Base-by-base conservation (phyloP, 192 early-diverging fungal genomes). In the Ambispora gerdemannii region DNA sequence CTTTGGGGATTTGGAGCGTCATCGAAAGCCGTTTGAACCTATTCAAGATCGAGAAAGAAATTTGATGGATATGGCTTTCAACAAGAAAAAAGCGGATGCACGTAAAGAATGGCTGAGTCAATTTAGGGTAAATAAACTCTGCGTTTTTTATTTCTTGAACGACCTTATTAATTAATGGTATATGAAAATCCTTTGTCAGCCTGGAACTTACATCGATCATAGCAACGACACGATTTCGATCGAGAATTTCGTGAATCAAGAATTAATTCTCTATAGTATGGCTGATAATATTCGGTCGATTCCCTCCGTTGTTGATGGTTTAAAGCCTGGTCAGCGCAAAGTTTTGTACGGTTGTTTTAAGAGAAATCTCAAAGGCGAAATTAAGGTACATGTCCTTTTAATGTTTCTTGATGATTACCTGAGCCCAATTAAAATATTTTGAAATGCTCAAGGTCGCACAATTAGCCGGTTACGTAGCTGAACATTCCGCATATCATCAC, bases 251-350 rank as follows among this genome's bases (percentile, higher is more conserved):
- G 91, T 99, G 76, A 97, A 97, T 76, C 87, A 86, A 70, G 97
- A 99, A 77, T 78, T 99, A 31, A 92, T 98, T 62, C 79, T 95
- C 11, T 99, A 96, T 76, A 93, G 92, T 28, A 92, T 95, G 76
- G 93, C 93, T 0, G 97, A 99, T 74, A 97, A 97, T 70, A 81
- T 87, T 25, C 90, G 97, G 22, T 97, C 97, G 0, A 97, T 99
- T 67, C 95, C 95, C 4, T 94, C 90, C 4, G 80, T 90, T 17
- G 88, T 99, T 8, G 97, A 99, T 77, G 97, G 95, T 0, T 82
- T 99, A 11, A 99, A 99, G 79, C 95, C 95, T 19, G 94, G 92
- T 6, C 97, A 99, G 78, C 86, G 97, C 72, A 99, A 97, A 82
- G 93, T 95, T 65, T 72, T 99, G 33, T 97, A 86, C 80, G 86